Conservation (phyloP, 2,329 filamentous ascomycete genomes). For the Alternaria sp. region DNA sequence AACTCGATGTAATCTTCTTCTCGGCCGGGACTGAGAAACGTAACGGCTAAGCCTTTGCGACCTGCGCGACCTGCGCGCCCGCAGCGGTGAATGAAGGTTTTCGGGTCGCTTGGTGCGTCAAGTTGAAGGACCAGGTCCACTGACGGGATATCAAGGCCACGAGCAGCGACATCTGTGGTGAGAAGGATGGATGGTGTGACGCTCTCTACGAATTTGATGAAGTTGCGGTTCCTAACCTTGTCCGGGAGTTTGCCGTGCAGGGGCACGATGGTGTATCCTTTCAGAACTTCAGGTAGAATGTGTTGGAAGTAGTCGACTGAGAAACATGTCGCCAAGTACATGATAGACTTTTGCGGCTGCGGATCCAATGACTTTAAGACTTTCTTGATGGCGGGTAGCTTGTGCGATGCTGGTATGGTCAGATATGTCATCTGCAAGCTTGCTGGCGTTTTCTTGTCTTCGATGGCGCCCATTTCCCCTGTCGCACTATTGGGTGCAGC, state of each 20-base stretch:
- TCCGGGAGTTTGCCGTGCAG: conserved; percentile 92
- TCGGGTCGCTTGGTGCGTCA: conserved; percentile 84
- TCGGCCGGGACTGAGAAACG: conserved; percentile 80
- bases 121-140: conserved; percentile 92
- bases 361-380: conserved; percentile 74
- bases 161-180: conserved; percentile 89
- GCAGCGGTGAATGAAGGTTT: conserved; percentile 75
- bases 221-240: conserved; percentile 87
- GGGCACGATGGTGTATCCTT: conserved; percentile 73
- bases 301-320: conserved; percentile 94
- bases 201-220: conserved; percentile 77
- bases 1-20: conserved; percentile 93
- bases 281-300: conserved; percentile 75
- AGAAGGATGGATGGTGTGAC: conserved; percentile 80
- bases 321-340: conserved; percentile 93
- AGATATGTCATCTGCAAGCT: conserved; percentile 92
- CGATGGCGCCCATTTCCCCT: conserved; percentile 66
- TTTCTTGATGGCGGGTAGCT: conserved; percentile 74
- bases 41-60: conserved; percentile 78
- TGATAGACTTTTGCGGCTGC: conserved; percentile 80
- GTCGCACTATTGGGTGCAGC: conserved; percentile 28
- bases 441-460: conserved; percentile 88
- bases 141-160: conserved; percentile 88
- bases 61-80: conserved; percentile 69
- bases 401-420: conserved; percentile 75